Evolutionary conservation across 2,329 filamentous ascomycete species (phyloP).

Genomic region (Talaromyces rugulosus): DNA sequence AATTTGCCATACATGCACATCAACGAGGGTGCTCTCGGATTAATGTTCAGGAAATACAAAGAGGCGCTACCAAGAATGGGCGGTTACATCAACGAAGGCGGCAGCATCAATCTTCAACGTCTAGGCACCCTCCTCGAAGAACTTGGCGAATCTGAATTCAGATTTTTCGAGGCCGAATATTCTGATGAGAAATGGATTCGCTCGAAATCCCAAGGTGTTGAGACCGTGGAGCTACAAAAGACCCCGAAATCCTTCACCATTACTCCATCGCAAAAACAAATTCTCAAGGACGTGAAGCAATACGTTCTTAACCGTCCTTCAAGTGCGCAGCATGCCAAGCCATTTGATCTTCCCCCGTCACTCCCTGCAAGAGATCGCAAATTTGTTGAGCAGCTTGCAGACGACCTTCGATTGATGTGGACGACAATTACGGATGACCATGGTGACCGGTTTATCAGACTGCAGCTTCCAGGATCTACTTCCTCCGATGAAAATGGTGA

Average conservation of each 20-base stretch:
- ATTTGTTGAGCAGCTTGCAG: conserved; percentile 84
- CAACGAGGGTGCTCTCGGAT: conserved; percentile 91
- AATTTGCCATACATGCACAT: conserved; percentile 96
- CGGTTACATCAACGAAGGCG: conserved; percentile 94
- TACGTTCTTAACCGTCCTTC: conserved; percentile 69
- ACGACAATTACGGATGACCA: conserved; percentile 60
- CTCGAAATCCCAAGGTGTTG: conserved; percentile 71
- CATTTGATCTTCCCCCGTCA: conserved; percentile 68
- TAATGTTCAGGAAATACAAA: conserved; percentile 98
- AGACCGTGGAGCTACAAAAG: conserved; percentile 57
- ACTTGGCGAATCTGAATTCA: conserved; percentile 80
- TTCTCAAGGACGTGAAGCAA: conserved; percentile 77
- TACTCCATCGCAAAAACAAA: conserved; percentile 71
- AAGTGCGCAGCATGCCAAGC: conserved; percentile 40
- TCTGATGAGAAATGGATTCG: conserved; percentile 89
- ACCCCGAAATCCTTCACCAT: conserved; percentile 65
- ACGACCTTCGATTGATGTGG: conserved; percentile 62
- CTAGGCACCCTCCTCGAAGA: conserved; percentile 75
- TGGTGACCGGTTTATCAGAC: conserved; percentile 62
- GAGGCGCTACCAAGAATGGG: conserved; percentile 78
- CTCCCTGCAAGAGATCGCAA: conserved; percentile 83
- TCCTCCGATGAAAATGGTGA: conserved; percentile 34
- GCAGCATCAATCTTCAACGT: conserved; percentile 81
- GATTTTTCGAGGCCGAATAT: conserved; percentile 89
- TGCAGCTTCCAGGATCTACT: conserved; percentile 55